phyloP scores from a whole-genome alignment of 306 rosid species.

The Vigna radiata region DNA sequence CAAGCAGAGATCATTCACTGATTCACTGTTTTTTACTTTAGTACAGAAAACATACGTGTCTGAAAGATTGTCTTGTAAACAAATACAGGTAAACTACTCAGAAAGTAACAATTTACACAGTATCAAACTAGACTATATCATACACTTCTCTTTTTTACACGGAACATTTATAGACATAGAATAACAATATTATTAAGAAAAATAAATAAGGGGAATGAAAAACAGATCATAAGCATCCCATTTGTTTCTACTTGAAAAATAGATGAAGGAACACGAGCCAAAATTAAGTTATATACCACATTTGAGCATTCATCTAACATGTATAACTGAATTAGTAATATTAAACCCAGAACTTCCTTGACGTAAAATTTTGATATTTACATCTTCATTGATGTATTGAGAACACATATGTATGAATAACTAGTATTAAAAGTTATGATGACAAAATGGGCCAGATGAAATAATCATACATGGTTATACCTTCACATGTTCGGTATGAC shows the following conservation, averaged over 20 bases:
- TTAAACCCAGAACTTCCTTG: background rate
- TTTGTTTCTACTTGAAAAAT: background rate
- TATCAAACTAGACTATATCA: background rate
- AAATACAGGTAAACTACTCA: no score
- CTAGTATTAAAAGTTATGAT: background rate
- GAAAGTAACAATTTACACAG: no score
- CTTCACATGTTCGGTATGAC: background rate
- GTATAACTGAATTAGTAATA: no score
- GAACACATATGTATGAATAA: background rate
- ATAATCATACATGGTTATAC: conserved; percentile 17
- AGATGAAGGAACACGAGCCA: conserved; percentile 19
- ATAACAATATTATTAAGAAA: background rate
- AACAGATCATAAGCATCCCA: background rate
- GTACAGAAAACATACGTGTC: background rate
- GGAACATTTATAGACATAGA: background rate
- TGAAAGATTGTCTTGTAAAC: conserved; percentile 8
- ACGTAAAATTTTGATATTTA: conserved; percentile 3
- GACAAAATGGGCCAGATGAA: background rate
- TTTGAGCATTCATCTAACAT: background rate
- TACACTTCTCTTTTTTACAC: no score
- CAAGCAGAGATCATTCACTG: conserved; percentile 21
- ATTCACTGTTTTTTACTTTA: background rate
- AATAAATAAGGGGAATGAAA: background rate
- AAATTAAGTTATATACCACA: conserved; percentile 17
- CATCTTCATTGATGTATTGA: conserved; percentile 2